A percentile compares a stretch with the other conserved stretches of the same genome.
Evolutionary conservation across 2,329 filamentous ascomycete genomes (phyloP).

Genomic region (Colletotrichum noveboracense): DNA sequence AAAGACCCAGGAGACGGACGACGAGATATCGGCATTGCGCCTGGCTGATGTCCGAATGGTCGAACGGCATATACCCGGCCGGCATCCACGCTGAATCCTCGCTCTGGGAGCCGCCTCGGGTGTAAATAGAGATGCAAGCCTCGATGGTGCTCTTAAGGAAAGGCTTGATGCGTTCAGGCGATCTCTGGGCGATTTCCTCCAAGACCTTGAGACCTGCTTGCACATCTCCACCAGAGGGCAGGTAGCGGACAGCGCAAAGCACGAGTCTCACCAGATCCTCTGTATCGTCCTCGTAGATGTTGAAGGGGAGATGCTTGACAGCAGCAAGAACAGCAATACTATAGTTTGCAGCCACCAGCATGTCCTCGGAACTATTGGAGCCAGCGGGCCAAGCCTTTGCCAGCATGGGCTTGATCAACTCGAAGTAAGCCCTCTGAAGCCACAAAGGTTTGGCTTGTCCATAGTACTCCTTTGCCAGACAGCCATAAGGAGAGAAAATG

Average conservation of each 20-base stretch:
- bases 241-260: slow-evolving; percentile 50
- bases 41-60: background rate
- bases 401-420: slow-evolving; percentile 51
- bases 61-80: slow-evolving; percentile 24
- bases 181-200: slow-evolving; percentile 49
- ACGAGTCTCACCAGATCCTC: slow-evolving; percentile 52
- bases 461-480: slow-evolving; percentile 45
- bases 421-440: slow-evolving; percentile 55
- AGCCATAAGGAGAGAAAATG: slow-evolving; percentile 43
- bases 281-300: slow-evolving; percentile 58
- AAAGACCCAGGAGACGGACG: slow-evolving; percentile 50
- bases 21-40: slow-evolving; percentile 49
- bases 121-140: slow-evolving; percentile 44
- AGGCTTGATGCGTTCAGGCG: slow-evolving; percentile 49
- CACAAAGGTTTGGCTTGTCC: slow-evolving; percentile 48
- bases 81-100: slow-evolving; percentile 35
- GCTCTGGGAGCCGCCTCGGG: background rate
- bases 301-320: slow-evolving; percentile 53
- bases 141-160: slow-evolving; percentile 56
- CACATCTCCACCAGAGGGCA: slow-evolving; percentile 47
- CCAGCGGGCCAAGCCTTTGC: slow-evolving; percentile 42
- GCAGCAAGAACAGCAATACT: slow-evolving; percentile 54
- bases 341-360: slow-evolving; percentile 40
- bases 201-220: slow-evolving; percentile 54
- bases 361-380: slow-evolving; percentile 28